These are phyloP conservation scores for Ganoderma meredithae DNA, from an alignment of 1,284 basidiomycete genomes.

Conservation along the genomic window DNA sequence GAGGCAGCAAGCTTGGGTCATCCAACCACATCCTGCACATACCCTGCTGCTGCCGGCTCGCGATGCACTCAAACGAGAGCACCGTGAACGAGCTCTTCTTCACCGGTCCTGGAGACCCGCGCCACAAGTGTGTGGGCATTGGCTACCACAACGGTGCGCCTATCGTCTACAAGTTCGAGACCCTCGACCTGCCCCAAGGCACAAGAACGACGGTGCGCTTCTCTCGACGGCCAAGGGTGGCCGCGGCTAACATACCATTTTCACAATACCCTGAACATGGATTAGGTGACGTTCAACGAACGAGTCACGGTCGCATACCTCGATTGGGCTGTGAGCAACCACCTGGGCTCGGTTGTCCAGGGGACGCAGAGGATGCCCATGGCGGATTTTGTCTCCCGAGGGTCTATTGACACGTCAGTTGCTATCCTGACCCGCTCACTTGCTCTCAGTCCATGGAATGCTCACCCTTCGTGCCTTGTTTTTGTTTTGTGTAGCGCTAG, in stretches of 20 bases:
- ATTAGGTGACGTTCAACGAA: conserved; percentile 51
- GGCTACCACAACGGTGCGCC: conserved; percentile 61
- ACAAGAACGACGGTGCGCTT: conserved; percentile 31
- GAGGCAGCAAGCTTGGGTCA: neutral
- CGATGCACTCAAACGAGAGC: neutral
- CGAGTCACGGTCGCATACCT: conserved; percentile 63
- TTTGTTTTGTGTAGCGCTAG: conserved; percentile 53
- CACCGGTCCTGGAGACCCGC: conserved; percentile 71
- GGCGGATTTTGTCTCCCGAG: conserved; percentile 64
- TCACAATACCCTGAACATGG: neutral
- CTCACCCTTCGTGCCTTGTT: neutral
- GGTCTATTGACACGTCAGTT: conserved; percentile 55
- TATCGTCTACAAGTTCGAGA: conserved; percentile 73
- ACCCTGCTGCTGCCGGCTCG: neutral
- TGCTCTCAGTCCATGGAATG: neutral
- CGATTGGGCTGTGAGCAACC: conserved; percentile 64
- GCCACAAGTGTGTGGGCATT: conserved; percentile 69
- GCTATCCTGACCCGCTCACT: conserved; percentile 25
- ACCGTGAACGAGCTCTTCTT: conserved; percentile 63
- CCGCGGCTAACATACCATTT: neutral
- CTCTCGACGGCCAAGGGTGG: neutral
- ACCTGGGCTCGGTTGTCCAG: conserved; percentile 64
- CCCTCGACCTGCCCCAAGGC: conserved; percentile 40
- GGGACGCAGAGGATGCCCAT: conserved; percentile 64
- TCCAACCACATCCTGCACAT: neutral